Base-by-base conservation (phyloP, 2,329 filamentous ascomycete genomes). In the Trichoderma semiorbis region DNA sequence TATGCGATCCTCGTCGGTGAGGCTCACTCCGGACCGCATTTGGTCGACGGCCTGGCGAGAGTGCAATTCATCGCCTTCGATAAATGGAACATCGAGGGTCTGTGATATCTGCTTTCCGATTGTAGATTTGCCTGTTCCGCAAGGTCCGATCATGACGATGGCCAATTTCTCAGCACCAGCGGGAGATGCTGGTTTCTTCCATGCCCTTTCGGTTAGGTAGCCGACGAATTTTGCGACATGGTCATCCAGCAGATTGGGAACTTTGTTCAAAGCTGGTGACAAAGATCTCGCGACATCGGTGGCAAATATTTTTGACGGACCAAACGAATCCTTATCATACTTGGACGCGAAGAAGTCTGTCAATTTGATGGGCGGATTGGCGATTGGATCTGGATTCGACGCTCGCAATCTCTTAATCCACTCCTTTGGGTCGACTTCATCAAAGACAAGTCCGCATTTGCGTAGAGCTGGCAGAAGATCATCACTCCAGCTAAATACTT, bases 331-430 rank as follows among this genome's bases (percentile, higher is more conserved):
- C 16, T 21, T 60, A n/a, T 68, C 65, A 26, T 68, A 68, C 11
- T 68, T 68, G 6, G 65, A 60, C 5, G 65, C 65, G 14, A 68
- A 68, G 18, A 68, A 68, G n/a, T 68, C 65, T 6, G 36, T 21
- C 26, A 68, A 14, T 18, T 68, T 68, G 16, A 68, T 60, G 3
- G 65, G 65, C 3, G 65, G 65, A 3, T 68, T 68, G 3, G 34
- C 65, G 3, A 60, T 30, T 24, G 65, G 65, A 30, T 68, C 53
- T 3, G 18, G 34, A 14, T 68, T 68, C 5, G 65, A 68, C 30
- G 18, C 26, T 12, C 65, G 65, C 5, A 68, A 21, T 60, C 65
- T 68, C n/a, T 32, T 43, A 24, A 60, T 68, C 65, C 65, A 68
- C 26, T 68, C 65, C 14, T 58, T 60, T 8, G 65, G 65, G 34